Evolutionary conservation across 306 rosid genomes (phyloP), one percentile per base, ranked within the genome.

Genomic region (Vicia faba): DNA sequence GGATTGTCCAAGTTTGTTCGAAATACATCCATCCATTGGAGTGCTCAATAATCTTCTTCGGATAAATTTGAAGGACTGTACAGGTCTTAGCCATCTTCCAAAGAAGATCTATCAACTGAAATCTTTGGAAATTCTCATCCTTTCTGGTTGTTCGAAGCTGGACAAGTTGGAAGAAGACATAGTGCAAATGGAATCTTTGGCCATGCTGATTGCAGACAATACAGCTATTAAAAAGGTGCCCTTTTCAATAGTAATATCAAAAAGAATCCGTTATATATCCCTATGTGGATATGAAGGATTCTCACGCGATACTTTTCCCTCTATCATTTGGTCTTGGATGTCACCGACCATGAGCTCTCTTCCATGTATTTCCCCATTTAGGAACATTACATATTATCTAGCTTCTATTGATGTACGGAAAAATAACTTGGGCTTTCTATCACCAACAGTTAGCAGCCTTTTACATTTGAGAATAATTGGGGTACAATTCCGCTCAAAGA

Each of bases 21-120:
- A 46, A 14, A 3, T 85, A 65, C 83, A 79, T 50, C 56, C 49
- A 0, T 70, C 83, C 19, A 76, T 82, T 60, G 84, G 75, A 60
- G 19, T 44, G 15, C 74, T 85, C 0, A 0, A 4, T 0, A n/a
- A 4, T 0, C 58, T 82, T 23, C 51, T 16, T 8, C 5, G 25
- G 5, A 2, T 77, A 46, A 70, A 70, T 46, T 31, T 77, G 23
- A 64, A 64, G 66, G 51, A 28, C n/a, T 77, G 77, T 43, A 71
- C 55, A 8, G 9, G 53, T 54, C 73, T 71, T 3, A 9, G 2
- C 3, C 25, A 11, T 64, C 69, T 71, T 2, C 81, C 77, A 10
- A n/a, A 56, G 26, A 5, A 8, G 11, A 11, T 7, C 1, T 77
- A 65, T 50, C 41, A 51, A 72, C 43, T 86, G 45, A 76, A 79